Evolutionary conservation across 176 grass and related monocot genomes (phyloP), one percentile per base, ranked within the genome.

Genomic region (Urochloa ruziziensis): DNA sequence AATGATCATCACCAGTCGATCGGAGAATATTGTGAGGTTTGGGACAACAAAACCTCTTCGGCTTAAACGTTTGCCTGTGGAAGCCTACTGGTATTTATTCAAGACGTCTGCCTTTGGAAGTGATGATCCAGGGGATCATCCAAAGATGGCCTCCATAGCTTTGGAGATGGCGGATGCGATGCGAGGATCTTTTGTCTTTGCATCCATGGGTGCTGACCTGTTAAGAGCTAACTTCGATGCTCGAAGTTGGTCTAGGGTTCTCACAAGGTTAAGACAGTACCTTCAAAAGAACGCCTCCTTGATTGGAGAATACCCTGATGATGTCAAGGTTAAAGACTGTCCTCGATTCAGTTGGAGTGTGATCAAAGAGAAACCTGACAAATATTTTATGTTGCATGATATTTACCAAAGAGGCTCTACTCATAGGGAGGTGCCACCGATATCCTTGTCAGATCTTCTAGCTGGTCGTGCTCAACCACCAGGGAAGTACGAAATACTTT

Each of bases 51-150:
- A 73, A 10, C 19, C 88, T 0, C 27, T 90, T n/a, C 56, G 33
- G 15, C 34, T 90, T 0, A 61, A 44, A 1, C 3, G 19, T 0
- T 62, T 90, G 47, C 70, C 79, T 2, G 4, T 28, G 1, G 88
- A 78, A 30, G 83, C 73, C 3, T 73, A 73, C 34, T 75, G 75
- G 70, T 83, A 74, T 14, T 66, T 73, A 27, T 90, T 83, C 37
- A 73, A 43, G 72, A 48, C 53, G 51, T 6, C 56, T 16, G 43
- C 70, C 5, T 90, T 90, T 29, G 88, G 88, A 18, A 73, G 72
- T 32, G 54, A 65, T 1, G 88, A 90, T 17, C 43, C 73, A 1
- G 56, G 23, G 23, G 21, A 87, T 0, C 29, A 64, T 11, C 24
- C 69, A 4, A 54, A 77, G 61, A 0, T 87, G 3, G 42, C 13